Conservation (phyloP, 2,329 filamentous ascomycete species). For the Bimuria novae-zelandiae region DNA sequence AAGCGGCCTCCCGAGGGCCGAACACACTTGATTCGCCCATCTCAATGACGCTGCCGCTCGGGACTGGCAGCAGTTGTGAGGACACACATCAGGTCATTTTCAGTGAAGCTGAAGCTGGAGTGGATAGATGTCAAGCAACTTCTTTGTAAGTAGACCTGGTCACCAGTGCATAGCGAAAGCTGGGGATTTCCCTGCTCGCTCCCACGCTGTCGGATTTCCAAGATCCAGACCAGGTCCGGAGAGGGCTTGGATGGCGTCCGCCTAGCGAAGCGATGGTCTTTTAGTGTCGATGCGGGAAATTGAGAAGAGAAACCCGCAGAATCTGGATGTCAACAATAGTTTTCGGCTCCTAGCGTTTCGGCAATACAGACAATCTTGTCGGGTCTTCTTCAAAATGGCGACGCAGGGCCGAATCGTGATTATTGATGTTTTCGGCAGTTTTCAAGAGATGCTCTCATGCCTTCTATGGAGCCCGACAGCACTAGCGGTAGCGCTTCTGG, state of each 20-base stretch:
- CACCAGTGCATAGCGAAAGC: slow-evolving; percentile 13
- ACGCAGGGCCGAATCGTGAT: slow-evolving; percentile 7
- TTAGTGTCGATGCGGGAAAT: slow-evolving; percentile 30
- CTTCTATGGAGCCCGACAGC: not conserved
- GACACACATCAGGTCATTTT: not conserved
- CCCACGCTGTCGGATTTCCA: slow-evolving; percentile 34
- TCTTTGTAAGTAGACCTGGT: not conserved
- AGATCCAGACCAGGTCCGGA: slow-evolving; percentile 33
- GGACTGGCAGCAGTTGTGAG: not conserved
- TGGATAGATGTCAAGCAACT: not conserved
- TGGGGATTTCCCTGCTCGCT: slow-evolving; percentile 32
- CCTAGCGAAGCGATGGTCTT: slow-evolving; percentile 37
- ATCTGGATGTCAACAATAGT: not conserved
- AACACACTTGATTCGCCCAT: too few relatives aligned
- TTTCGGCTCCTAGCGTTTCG: slow-evolving; percentile 23
- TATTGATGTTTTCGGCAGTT: not conserved
- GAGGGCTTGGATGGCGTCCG: slow-evolving; percentile 40
- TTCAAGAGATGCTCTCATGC: too few relatives aligned
- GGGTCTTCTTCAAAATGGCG: not conserved
- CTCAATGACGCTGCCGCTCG: not conserved
- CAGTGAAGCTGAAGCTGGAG: not conserved
- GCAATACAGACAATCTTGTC: slow-evolving; percentile 16
- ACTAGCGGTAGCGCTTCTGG: not conserved
- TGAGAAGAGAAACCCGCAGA: slow-evolving; percentile 22
- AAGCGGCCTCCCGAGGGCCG: too few relatives aligned